These are phyloP conservation scores for Phytophthora syringae DNA, from an alignment of 352 stramenopile genomes.

Conservation along the genomic window DNA sequence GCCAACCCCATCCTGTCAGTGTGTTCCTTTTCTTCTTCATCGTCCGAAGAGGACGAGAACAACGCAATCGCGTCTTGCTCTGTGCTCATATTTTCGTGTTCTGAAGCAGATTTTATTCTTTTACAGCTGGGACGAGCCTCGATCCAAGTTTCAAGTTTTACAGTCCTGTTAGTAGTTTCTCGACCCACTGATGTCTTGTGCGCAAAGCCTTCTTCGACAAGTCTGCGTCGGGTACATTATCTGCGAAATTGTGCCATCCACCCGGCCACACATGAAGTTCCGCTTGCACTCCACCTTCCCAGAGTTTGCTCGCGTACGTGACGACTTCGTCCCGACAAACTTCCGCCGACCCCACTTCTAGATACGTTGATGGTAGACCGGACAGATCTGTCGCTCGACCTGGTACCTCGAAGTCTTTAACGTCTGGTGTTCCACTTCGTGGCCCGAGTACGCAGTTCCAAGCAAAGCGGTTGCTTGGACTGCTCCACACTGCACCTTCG, in stretches of 20 bases:
- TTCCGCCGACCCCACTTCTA: slow-evolving; percentile 32
- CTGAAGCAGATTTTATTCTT: neutral
- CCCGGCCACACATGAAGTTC: slow-evolving; percentile 35
- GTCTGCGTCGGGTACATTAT: slow-evolving; percentile 18
- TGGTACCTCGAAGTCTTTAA: slow-evolving; percentile 27
- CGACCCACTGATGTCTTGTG: slow-evolving; percentile 29
- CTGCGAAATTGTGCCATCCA: slow-evolving; percentile 34
- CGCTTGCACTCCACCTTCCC: slow-evolving; percentile 24
- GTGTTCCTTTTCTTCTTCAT: slow-evolving; percentile 2
- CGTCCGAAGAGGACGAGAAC: slow-evolving; percentile 8
- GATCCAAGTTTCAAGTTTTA: too few relatives aligned
- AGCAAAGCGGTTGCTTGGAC: slow-evolving; percentile 25
- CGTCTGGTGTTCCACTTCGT: slow-evolving; percentile 17
- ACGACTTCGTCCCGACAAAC: slow-evolving; percentile 35
- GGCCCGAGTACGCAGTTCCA: slow-evolving; percentile 21
- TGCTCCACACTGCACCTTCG: slow-evolving; percentile 27
- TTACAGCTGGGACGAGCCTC: too few relatives aligned
- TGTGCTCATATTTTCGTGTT: slow-evolving; percentile 12
- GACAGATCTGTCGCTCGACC: slow-evolving; percentile 23
- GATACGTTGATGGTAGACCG: slow-evolving; percentile 26
- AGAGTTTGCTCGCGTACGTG: slow-evolving; percentile 29
- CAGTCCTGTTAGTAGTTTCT: slow-evolving; percentile 20
- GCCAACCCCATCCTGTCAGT: too few relatives aligned
- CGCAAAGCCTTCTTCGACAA: slow-evolving; percentile 30
- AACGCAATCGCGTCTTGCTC: slow-evolving; percentile 4